Base-by-base conservation (phyloP, 1,284 basidiomycete species). In the Cryptococcus amylolentus region DNA sequence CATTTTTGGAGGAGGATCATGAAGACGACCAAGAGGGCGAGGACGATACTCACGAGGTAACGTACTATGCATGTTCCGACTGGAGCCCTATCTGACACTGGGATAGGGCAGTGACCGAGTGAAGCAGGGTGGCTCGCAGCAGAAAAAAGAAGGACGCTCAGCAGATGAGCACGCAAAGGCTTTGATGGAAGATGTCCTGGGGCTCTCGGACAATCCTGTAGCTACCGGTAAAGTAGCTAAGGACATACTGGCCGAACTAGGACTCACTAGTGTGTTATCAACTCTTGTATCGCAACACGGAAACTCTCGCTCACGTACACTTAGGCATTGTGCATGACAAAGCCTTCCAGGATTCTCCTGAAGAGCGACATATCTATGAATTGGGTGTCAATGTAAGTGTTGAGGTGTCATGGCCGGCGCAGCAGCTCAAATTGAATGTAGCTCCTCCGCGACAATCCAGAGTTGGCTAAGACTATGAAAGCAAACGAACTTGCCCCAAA, bases 341-440 rank as follows among this genome's bases (percentile, higher is more conserved):
- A 5, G 71, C 67, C 0, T 73, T 76, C 51, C 54, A 57, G 3
- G 71, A 76, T 45, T 74, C 72, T 1, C 60, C 65, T 0, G 69
- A 72, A 44, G 73, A 76, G 53, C 49, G 66, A 14, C 48, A 60
- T 20, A 68, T 74, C 6, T 76, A 64, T 48, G 69, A 70, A 55
- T 64, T 67, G n/a, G 73, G 73, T 2, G 54, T 76, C 2, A 50
- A 69, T 60, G 72, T 73, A 27, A 53, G 71, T 37, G 13, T 23
- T 23, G 23, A 23, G 23, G 23, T 23, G 23, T 23, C 23, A 23
- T 23, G 23, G 23, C 23, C 23, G 23, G 23, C 23, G 23, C 23
- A 23, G 23, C 23, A 23, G 23, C 23, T 14, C 13, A 27, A 28
- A n/a, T 26, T 27, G 38, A 42, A 46, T 31, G 4, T 28, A 71